phyloP scores from a whole-genome alignment of 1,284 basidiomycete species.

The Taiwanofungus camphoratus region DNA sequence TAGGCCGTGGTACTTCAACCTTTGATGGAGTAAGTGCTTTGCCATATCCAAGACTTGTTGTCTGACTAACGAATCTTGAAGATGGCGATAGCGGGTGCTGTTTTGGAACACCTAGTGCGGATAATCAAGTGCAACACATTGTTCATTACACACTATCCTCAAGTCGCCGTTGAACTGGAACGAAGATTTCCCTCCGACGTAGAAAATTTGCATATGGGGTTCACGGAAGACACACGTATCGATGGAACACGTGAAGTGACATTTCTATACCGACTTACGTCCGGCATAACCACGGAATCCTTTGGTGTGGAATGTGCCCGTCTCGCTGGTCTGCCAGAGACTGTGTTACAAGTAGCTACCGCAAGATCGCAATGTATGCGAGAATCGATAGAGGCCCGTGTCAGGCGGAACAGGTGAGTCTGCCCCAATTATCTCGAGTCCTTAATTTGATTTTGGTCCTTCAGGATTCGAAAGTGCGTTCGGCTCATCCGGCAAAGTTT shows the following conservation, averaged over 20 bases:
- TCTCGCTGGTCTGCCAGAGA: conserved; percentile 74
- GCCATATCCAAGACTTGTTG: not conserved
- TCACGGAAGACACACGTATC: conserved; percentile 56
- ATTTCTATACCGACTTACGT: conserved; percentile 75
- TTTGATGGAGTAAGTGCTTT: conserved; percentile 65
- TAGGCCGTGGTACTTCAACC: conserved; percentile 81
- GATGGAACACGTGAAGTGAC: conserved; percentile 76
- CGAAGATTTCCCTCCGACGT: conserved; percentile 51
- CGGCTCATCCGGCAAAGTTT: conserved; percentile 15
- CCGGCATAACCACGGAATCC: conserved; percentile 74
- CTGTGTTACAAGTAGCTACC: conserved; percentile 57
- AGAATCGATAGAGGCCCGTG: conserved; percentile 41
- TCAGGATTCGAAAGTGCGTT: conserved; percentile 19
- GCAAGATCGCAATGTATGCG: conserved; percentile 55
- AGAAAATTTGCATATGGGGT: conserved; percentile 85
- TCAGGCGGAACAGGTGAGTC: conserved; percentile 44
- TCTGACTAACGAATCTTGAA: conserved; percentile 25
- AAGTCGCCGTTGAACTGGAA: conserved; percentile 56
- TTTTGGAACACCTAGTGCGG: conserved; percentile 68
- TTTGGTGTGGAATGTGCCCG: conserved; percentile 89
- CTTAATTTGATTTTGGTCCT: not conserved
- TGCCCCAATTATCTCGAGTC: not conserved
- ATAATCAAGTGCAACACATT: conserved; percentile 70
- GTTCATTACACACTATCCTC: conserved; percentile 94
- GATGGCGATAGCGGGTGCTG: conserved; percentile 83